Conservation (phyloP, 2,329 filamentous ascomycete species). For the Sporothrix mexicana region DNA sequence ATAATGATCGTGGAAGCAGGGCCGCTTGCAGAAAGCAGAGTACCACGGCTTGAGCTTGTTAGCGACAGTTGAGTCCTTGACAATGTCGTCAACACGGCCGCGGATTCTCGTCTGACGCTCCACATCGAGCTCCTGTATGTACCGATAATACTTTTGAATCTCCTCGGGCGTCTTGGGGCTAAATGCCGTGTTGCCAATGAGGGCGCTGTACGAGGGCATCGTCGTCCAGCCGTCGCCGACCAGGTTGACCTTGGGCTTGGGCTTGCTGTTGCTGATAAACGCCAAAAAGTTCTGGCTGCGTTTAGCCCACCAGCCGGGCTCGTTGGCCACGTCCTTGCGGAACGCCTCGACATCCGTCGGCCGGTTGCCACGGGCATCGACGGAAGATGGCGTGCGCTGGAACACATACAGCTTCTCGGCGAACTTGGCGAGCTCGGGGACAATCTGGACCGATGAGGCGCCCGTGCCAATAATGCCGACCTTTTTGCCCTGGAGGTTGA, state of each 20-base stretch:
- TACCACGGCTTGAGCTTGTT: constrained; percentile 65
- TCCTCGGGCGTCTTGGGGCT: constrained; percentile 42
- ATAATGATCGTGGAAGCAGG: constrained; percentile 66
- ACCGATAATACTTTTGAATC: constrained; percentile 48
- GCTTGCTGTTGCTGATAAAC: constrained; percentile 45
- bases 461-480: constrained; percentile 59
- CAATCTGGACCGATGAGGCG: constrained; percentile 54
- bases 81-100: constrained; percentile 54
- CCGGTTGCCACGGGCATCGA: constrained; percentile 48
- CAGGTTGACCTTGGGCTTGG: constrained; percentile 49
- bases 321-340: constrained; percentile 40
- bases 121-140: constrained; percentile 47
- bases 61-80: constrained; percentile 59
- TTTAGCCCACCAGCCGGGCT: constrained; percentile 56
- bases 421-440: constrained; percentile 54
- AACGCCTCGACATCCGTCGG: constrained; percentile 51
- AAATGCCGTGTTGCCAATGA: constrained; percentile 45
- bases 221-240: constrained; percentile 58
- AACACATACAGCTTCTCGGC: constrained; percentile 61
- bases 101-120: constrained; percentile 42
- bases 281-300: constrained; percentile 54
- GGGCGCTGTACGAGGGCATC: constrained; percentile 46
- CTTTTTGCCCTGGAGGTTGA: constrained; percentile 53
- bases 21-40: constrained; percentile 66
- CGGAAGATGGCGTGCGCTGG: constrained; percentile 58